Percentiles rank a stretch among this genome's conserved stretches.
Evolutionary conservation across 805 yeast species (phyloP).

Genomic region (Saccharomycopsis sp.): DNA sequence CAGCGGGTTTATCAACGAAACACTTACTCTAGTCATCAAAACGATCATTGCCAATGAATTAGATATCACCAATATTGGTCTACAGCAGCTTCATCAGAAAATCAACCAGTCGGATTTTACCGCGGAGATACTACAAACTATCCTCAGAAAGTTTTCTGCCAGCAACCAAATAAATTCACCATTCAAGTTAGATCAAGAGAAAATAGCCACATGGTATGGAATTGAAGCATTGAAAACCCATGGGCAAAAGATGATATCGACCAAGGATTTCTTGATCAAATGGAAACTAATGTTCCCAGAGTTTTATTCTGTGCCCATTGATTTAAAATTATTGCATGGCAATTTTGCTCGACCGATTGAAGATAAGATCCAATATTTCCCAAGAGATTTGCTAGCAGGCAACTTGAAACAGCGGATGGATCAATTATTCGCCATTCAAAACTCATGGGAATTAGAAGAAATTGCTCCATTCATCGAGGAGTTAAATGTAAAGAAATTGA

Average conservation of each 20-base stretch:
- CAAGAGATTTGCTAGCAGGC: conserved; percentile 40
- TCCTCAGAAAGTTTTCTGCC: conserved; percentile 24
- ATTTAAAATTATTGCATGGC: conserved; percentile 49
- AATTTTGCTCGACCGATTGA: conserved; percentile 41
- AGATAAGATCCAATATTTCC: conserved; percentile 45
- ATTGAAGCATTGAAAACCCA: conserved; percentile 38
- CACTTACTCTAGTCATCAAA: conserved; percentile 16
- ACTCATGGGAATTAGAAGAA: conserved; percentile 55
- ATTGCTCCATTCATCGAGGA: conserved; percentile 58
- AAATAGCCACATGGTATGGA: conserved; percentile 60
- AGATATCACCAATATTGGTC: conserved; percentile 6
- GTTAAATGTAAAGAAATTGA: conserved; percentile 41
- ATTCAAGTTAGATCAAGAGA: conserved; percentile 35
- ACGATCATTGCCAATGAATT: conserved; percentile 17
- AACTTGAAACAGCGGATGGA: conserved; percentile 45
- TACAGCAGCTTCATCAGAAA: not conserved
- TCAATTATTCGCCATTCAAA: conserved; percentile 46
- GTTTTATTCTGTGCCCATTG: conserved; percentile 53
- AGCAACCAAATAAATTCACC: conserved; percentile 33
- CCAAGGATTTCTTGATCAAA: conserved; percentile 52
- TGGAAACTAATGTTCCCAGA: conserved; percentile 62
- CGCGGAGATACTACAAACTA: conserved; percentile 7
- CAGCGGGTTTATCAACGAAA: conserved; percentile 16
- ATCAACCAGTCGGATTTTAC: conserved; percentile 2
- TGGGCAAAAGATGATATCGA: conserved; percentile 28